Conservation (phyloP, 257 asterid species). For the Haberlea rhodopensis region DNA sequence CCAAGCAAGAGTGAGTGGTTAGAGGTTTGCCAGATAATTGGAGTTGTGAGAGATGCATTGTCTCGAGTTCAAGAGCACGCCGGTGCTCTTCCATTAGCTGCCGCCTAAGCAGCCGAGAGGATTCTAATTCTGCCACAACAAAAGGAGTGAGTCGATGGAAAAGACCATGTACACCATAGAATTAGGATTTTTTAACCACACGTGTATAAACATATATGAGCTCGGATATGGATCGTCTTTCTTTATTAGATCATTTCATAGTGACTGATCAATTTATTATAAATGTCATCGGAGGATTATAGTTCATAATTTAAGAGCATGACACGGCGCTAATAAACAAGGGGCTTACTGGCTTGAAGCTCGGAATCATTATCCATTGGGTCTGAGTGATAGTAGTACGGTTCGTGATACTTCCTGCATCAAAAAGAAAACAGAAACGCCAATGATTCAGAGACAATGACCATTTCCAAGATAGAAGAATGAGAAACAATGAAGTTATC, state of each 20-base stretch:
- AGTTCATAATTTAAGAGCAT: background rate
- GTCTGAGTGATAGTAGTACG: slow-evolving; percentile 41
- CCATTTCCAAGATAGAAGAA: background rate
- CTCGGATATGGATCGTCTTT: too few relatives aligned
- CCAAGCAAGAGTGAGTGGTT: slow-evolving; percentile 33
- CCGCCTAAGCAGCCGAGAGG: slow-evolving; percentile 43
- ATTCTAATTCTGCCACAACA: slow-evolving; percentile 47
- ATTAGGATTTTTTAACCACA: too few relatives aligned
- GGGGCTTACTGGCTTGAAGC: slow-evolving; percentile 51
- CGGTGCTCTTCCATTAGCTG: slow-evolving; percentile 52
- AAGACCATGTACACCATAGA: background rate
- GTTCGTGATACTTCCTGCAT: slow-evolving; percentile 66
- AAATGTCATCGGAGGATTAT: background rate
- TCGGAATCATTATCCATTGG: slow-evolving; percentile 39
- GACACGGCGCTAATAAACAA: background rate
- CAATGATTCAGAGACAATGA: background rate
- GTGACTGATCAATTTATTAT: too few relatives aligned
- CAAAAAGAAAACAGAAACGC: slow-evolving; percentile 22
- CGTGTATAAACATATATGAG: too few relatives aligned
- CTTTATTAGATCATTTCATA: too few relatives aligned
- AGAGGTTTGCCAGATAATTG: slow-evolving; percentile 43
- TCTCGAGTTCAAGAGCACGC: slow-evolving; percentile 50
- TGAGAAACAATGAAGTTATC: background rate
- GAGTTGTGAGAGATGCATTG: slow-evolving; percentile 54
- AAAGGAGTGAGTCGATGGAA: background rate